phyloP scores from a whole-genome alignment of 192 early-diverging fungal species.

The Entomortierella lignicola region DNA sequence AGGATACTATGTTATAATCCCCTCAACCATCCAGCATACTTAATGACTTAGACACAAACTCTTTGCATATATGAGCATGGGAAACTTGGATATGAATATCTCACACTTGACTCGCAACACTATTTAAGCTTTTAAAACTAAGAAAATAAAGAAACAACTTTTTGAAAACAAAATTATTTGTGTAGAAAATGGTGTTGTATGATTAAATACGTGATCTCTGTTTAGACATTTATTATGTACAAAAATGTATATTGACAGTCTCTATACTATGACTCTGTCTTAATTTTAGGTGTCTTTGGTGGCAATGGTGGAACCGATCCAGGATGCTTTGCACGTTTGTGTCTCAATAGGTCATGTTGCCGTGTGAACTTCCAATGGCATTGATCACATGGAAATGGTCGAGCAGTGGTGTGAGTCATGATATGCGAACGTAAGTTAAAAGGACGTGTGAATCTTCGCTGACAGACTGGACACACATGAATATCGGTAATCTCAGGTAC shows the following conservation, averaged over 20 bases:
- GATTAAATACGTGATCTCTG: no score
- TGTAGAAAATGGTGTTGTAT: no score
- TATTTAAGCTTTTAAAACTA: no score
- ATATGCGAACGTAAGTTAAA: slow-evolving; percentile 86
- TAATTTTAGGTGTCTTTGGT: slow-evolving; percentile 20
- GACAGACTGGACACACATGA: slow-evolving; percentile 48
- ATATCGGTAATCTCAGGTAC: slow-evolving; percentile 47
- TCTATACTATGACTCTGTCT: slow-evolving; percentile 1
- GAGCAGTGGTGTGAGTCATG: slow-evolving; percentile 77
- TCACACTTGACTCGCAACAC: no score
- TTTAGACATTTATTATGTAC: not conserved
- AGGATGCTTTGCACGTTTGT: slow-evolving; percentile 47
- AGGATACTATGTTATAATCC: no score
- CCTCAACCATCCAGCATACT: no score
- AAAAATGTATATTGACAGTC: not conserved
- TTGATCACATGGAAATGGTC: slow-evolving; percentile 79
- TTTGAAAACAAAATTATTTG: no score
- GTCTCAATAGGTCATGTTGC: slow-evolving; percentile 41
- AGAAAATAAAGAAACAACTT: no score
- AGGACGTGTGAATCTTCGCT: slow-evolving; percentile 69
- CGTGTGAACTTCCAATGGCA: slow-evolving; percentile 87
- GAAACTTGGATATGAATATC: no score
- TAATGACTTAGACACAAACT: no score
- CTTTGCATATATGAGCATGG: no score
- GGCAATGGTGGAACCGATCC: slow-evolving; percentile 25